Conservation (phyloP, 2,329 filamentous ascomycete genomes). For the Davidsoniella neocaledoniae region DNA sequence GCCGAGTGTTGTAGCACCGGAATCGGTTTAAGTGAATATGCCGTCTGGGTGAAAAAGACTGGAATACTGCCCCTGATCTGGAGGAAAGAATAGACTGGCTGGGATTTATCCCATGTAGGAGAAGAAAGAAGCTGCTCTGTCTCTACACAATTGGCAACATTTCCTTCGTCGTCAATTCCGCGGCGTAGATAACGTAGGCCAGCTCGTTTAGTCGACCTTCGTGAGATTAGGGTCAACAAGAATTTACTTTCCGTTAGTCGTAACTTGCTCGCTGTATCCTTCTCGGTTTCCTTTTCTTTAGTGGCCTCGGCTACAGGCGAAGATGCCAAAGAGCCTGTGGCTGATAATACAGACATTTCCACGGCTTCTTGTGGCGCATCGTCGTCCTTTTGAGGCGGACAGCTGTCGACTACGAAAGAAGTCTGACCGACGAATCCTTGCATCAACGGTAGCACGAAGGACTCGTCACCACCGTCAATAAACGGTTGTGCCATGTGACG, state of each 20-base stretch:
- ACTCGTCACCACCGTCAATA: slow-evolving; percentile 52
- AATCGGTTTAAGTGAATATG: slow-evolving; percentile 80
- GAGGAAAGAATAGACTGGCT: slow-evolving; percentile 63
- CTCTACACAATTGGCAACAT: slow-evolving; percentile 80
- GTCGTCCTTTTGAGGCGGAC: slow-evolving; percentile 38
- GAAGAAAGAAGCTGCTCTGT: slow-evolving; percentile 84
- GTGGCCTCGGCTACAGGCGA: slow-evolving; percentile 10
- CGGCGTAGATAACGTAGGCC: slow-evolving; percentile 80
- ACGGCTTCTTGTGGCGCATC: slow-evolving; percentile 27
- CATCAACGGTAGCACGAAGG: slow-evolving; percentile 63
- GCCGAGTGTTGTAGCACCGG: slow-evolving; percentile 68
- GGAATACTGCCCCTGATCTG: slow-evolving; percentile 87
- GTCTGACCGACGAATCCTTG: slow-evolving; percentile 89
- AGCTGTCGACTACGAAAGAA: slow-evolving; percentile 54
- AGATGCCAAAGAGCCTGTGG: slow-evolving; percentile 13
- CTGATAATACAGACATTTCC: slow-evolving; percentile 25
- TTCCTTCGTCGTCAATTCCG: slow-evolving; percentile 78
- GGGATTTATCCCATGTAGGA: slow-evolving; percentile 34
- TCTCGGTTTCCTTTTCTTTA: slow-evolving; percentile 16
- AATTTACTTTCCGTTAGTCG: slow-evolving; percentile 35
- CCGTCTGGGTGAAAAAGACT: slow-evolving; percentile 85
- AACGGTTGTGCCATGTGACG: slow-evolving; percentile 57
- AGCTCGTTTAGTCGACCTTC: slow-evolving; percentile 69
- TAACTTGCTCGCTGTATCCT: slow-evolving; percentile 15
- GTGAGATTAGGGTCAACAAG: slow-evolving; percentile 79